phyloP scores from a whole-genome alignment of 768 basidiomycete species.

The Mycena galopus region DNA sequence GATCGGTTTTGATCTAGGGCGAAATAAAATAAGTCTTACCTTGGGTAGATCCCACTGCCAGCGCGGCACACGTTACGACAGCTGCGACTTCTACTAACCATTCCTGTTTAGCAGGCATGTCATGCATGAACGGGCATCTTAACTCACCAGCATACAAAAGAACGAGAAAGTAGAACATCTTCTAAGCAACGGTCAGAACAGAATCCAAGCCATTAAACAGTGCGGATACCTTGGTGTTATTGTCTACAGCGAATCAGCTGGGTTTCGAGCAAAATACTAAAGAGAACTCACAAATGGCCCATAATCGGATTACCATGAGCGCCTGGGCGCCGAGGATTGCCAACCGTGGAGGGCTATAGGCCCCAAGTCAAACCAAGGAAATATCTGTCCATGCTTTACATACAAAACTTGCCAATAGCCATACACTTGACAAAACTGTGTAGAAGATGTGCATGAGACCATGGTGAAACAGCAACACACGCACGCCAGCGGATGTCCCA shows the following conservation, averaged over 20 bases:
- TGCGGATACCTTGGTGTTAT: slow-evolving; percentile 24
- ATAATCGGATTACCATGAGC: slow-evolving; percentile 31
- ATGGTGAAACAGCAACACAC: neutral
- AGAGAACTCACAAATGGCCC: slow-evolving; percentile 31
- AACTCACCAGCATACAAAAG: slow-evolving; percentile 8
- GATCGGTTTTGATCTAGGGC: neutral
- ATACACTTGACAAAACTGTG: slow-evolving; percentile 28
- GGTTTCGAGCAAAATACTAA: no score
- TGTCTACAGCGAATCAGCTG: slow-evolving; percentile 16
- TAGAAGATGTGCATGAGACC: neutral
- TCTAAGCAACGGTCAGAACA: neutral
- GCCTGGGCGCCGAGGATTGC: slow-evolving; percentile 34
- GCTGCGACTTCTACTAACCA: slow-evolving; percentile 30
- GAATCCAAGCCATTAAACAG: neutral
- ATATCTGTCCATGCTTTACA: neutral
- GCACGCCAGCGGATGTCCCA: slow-evolving; percentile 16
- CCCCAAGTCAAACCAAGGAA: neutral
- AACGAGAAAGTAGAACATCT: slow-evolving; percentile 25
- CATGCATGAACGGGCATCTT: neutral
- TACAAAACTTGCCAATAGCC: slow-evolving; percentile 34
- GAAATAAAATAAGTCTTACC: neutral
- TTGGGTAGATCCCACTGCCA: slow-evolving; percentile 14
- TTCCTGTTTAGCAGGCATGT: neutral
- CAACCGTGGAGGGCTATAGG: slow-evolving; percentile 23
- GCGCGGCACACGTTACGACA: slow-evolving; percentile 9